Conservation (phyloP, 2,329 filamentous ascomycete species). For the Dissoconium aciculare region DNA sequence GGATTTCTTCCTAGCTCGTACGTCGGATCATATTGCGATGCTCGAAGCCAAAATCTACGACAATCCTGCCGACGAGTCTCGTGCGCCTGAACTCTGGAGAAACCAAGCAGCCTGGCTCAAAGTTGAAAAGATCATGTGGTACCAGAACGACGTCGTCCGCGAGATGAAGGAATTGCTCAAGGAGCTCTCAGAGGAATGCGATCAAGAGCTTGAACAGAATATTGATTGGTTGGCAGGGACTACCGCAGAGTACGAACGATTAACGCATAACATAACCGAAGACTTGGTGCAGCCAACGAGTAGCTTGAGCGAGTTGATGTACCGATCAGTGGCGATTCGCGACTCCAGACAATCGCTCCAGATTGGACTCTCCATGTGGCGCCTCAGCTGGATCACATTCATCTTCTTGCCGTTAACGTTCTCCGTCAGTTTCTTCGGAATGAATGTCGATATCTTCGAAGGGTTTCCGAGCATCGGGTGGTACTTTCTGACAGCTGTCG, state of each 20-base stretch:
- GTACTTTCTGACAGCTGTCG: constrained; percentile 35
- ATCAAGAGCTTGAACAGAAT: constrained; percentile 14
- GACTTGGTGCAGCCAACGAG: constrained; percentile 38
- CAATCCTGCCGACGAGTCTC: constrained; percentile 37
- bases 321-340: constrained; percentile 39
- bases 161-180: constrained; percentile 32
- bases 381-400: constrained; percentile 55
- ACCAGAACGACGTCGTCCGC: constrained; percentile 34
- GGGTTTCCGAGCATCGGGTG: constrained; percentile 32
- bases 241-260: constrained; percentile 30
- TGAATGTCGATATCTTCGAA: constrained; percentile 36
- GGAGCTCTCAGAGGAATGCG: constrained; percentile 23
- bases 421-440: constrained; percentile 35
- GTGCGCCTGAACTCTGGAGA: constrained; percentile 38
- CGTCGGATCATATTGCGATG: constrained; percentile 36
- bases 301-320: constrained; percentile 37
- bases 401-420: constrained; percentile 52
- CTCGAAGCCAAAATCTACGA: constrained; percentile 40
- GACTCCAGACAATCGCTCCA: constrained; percentile 37
- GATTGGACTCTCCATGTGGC: constrained; percentile 36
- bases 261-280: constrained; percentile 34
- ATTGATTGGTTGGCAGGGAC: constrained; percentile 29
- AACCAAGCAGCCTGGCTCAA: constrained; percentile 39
- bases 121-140: constrained; percentile 37
- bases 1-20: constrained; percentile 32